Percentiles rank a stretch among this genome's conserved stretches.
Evolutionary conservation across 177 flowering plant genomes (phyloP).

Genomic region (Vitis hybrid): DNA sequence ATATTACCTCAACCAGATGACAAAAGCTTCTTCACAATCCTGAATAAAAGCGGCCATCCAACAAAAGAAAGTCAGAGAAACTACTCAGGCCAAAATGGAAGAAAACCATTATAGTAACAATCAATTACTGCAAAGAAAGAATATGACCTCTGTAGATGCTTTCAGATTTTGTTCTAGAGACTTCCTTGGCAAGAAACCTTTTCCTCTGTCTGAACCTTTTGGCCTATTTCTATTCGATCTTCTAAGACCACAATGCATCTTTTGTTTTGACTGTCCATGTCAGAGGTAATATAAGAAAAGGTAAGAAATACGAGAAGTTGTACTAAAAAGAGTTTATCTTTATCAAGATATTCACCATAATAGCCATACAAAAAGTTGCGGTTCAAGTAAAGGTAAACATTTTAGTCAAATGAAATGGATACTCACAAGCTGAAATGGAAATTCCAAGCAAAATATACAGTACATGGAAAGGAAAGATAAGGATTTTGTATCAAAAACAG

Average conservation of each 20-base stretch:
- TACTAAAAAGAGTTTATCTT: too few species aligned
- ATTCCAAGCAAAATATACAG: too few species aligned
- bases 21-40: constrained; percentile 29
- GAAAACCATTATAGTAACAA: neutral
- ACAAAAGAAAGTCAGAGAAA: constrained; percentile 10
- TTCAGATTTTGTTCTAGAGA: constrained; percentile 16
- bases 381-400: too few species aligned
- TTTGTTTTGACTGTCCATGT: constrained; percentile 34
- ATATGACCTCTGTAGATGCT: constrained; percentile 26
- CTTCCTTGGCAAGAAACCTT: constrained; percentile 18
- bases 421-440: too few species aligned
- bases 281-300: neutral
- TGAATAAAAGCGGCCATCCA: constrained; percentile 20
- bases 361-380: too few species aligned
- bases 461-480: too few species aligned
- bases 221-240: constrained; percentile 23
- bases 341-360: too few species aligned
- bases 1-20: constrained; percentile 36
- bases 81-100: neutral
- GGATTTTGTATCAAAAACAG: too few species aligned
- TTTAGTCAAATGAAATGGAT: too few species aligned
- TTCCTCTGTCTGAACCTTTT: constrained; percentile 27
- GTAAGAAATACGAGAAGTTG: too few species aligned
- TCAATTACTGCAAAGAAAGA: constrained; percentile 1
- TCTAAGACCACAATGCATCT: constrained; percentile 42